Evolutionary conservation across 2,329 filamentous ascomycete species (phyloP).

Genomic region (Eutypa lata): DNA sequence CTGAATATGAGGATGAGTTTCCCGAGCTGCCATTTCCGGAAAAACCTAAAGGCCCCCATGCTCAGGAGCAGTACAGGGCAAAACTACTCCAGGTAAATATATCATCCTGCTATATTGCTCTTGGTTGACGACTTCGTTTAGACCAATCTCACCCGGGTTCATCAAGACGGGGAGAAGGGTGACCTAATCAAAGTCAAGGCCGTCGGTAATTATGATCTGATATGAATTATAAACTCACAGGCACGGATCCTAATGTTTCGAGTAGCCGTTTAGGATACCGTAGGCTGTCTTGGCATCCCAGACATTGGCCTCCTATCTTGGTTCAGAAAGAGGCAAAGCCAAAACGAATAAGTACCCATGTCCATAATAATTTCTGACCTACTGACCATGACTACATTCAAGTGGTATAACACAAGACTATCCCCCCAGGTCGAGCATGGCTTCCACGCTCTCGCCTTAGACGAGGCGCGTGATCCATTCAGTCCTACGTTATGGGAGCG

Average conservation of each 20-base stretch:
- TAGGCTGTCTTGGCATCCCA: conserved; percentile 41
- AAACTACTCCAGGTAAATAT: conserved; percentile 38
- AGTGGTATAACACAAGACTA: conserved; percentile 52
- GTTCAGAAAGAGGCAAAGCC: conserved; percentile 42
- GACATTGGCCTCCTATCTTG: conserved; percentile 34
- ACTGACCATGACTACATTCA: conserved; percentile 39
- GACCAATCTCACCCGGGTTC: conserved; percentile 37
- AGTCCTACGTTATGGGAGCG: conserved; percentile 55
- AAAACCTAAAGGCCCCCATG: conserved; percentile 44
- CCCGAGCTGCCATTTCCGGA: conserved; percentile 43
- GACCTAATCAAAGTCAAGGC: conserved; percentile 45
- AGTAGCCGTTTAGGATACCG: conserved; percentile 49
- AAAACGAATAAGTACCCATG: conserved; percentile 42
- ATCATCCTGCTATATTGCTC: background rate
- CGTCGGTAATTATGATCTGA: conserved; percentile 29
- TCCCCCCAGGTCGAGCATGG: conserved; percentile 53
- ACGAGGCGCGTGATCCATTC: conserved; percentile 54
- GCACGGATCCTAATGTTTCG: conserved; percentile 5
- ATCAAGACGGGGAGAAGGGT: conserved; percentile 32
- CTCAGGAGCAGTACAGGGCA: conserved; percentile 40
- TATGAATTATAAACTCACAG: background rate
- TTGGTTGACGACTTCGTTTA: conserved; percentile 15
- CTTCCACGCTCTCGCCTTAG: conserved; percentile 57
- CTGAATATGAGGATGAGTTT: conserved; percentile 44
- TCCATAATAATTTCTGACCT: background rate